A percentile compares a stretch with the other conserved stretches of the same genome.
Conservation (phyloP, 352 stramenopile species). For the Globisporangium splendens region DNA sequence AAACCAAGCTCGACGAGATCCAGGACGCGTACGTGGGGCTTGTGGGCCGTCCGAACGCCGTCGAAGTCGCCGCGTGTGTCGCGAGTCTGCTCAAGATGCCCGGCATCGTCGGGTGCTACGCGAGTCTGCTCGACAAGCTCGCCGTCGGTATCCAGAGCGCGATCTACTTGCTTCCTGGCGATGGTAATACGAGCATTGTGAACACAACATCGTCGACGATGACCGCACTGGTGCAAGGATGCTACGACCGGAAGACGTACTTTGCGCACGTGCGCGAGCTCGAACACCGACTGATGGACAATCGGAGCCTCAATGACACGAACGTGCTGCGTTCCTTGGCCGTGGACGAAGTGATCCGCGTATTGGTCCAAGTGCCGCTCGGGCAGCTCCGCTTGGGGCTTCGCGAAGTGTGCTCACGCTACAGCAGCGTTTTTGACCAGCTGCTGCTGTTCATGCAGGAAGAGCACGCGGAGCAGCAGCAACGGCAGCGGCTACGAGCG, state of each 20-base stretch:
- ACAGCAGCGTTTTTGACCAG: slow-evolving; percentile 11
- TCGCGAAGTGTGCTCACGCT: slow-evolving; percentile 9
- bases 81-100: slow-evolving; percentile 78
- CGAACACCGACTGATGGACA: slow-evolving; percentile 35
- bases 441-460: slow-evolving; percentile 13
- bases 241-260: slow-evolving; percentile 62
- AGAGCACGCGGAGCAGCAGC: slow-evolving; percentile 4
- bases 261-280: slow-evolving; percentile 61
- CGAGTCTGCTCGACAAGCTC: slow-evolving; percentile 64
- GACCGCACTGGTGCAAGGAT: slow-evolving; percentile 45
- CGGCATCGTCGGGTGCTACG: slow-evolving; percentile 71
- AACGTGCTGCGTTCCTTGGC: slow-evolving; percentile 35
- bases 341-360: slow-evolving; percentile 35
- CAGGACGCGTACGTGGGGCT: slow-evolving; percentile 43
- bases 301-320: slow-evolving; percentile 38
- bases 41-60: slow-evolving; percentile 53
- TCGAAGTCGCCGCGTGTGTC: slow-evolving; percentile 73
- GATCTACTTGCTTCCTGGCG: slow-evolving; percentile 41
- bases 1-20: slow-evolving; percentile 80
- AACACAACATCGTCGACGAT: slow-evolving; percentile 26
- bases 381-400: slow-evolving; percentile 8
- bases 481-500: neutral
- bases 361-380: slow-evolving; percentile 48
- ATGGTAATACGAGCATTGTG: neutral
- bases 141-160: slow-evolving; percentile 47